Conservation (phyloP, 345 rosid genomes). For the Gossypium bickii region DNA sequence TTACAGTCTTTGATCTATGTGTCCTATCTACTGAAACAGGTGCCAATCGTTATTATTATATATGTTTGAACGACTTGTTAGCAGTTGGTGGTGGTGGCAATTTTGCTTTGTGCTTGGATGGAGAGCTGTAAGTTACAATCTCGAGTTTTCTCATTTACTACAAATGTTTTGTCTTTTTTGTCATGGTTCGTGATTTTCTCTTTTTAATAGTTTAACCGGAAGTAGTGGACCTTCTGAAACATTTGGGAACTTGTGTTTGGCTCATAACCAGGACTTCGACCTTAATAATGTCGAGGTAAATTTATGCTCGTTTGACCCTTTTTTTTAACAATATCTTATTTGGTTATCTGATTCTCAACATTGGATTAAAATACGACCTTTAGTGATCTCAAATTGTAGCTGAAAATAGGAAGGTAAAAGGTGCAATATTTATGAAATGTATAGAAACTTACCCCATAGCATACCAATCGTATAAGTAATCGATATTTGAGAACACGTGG, state of each 20-base stretch:
- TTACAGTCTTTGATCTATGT: constrained; percentile 13
- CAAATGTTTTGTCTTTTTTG: not conserved
- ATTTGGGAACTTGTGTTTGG: constrained; percentile 77
- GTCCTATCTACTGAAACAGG: constrained; percentile 38
- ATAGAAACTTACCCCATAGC: not conserved
- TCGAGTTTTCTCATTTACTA: not conserved
- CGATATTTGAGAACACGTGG: not conserved
- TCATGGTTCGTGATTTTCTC: constrained; percentile 11
- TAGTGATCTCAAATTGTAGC: not conserved
- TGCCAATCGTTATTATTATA: constrained; percentile 80
- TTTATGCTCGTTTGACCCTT: not conserved
- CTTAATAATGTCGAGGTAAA: constrained; percentile 87
- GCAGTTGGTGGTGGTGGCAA: constrained; percentile 94
- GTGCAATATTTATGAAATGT: not conserved
- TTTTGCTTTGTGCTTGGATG: constrained; percentile 80
- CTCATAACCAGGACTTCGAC: constrained; percentile 65
- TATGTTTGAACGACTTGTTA: constrained; percentile 80
- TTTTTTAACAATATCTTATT: not conserved
- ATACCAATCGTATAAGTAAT: not conserved
- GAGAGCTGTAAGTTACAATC: constrained; percentile 70
- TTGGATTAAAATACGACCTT: not conserved
- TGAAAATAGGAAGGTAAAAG: not conserved
- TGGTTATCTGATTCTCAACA: not conserved
- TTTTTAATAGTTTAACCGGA: constrained; percentile 60
- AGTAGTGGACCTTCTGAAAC: constrained; percentile 88